Percentiles rank a stretch among this genome's conserved stretches.
phyloP scores from a whole-genome alignment of 257 asterid species.

The Nemophila menziesii region DNA sequence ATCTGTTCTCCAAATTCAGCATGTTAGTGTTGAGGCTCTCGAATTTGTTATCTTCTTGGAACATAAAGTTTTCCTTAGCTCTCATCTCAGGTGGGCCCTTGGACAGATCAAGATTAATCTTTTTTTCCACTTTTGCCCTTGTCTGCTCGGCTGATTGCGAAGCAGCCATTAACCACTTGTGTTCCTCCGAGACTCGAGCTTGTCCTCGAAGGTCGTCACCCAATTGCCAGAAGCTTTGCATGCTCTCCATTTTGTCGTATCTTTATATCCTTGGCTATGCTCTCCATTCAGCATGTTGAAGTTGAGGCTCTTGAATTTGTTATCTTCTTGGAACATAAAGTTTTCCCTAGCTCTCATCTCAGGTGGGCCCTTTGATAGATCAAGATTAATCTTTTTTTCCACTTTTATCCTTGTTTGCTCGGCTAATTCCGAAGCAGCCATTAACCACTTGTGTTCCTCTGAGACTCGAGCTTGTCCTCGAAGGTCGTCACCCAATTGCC shows the following conservation, averaged over 20 bases:
- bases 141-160: conserved; percentile 87
- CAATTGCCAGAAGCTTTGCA: conserved; percentile 74
- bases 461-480: too few relatives aligned
- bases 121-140: conserved; percentile 59
- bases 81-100: conserved; percentile 52
- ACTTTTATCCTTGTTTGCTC: too few relatives aligned
- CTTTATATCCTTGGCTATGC: too few relatives aligned
- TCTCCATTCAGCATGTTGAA: too few relatives aligned
- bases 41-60: conserved; percentile 72
- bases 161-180: conserved; percentile 76
- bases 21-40: conserved; percentile 58
- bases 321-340: too few relatives aligned
- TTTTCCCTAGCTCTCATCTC: too few relatives aligned
- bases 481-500: too few relatives aligned
- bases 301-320: too few relatives aligned
- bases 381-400: too few relatives aligned
- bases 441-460: too few relatives aligned
- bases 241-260: conserved; percentile 45
- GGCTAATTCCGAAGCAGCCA: too few relatives aligned
- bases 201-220: conserved; percentile 96
- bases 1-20: conserved; percentile 55
- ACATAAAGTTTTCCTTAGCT: conserved; percentile 42
- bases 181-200: conserved; percentile 71
- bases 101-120: conserved; percentile 69
- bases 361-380: too few relatives aligned